Evolutionary conservation across 495 filamentous ascomycete species (phyloP), one percentile per base, ranked within the genome.

Genomic region (Penicillium crystallinum): DNA sequence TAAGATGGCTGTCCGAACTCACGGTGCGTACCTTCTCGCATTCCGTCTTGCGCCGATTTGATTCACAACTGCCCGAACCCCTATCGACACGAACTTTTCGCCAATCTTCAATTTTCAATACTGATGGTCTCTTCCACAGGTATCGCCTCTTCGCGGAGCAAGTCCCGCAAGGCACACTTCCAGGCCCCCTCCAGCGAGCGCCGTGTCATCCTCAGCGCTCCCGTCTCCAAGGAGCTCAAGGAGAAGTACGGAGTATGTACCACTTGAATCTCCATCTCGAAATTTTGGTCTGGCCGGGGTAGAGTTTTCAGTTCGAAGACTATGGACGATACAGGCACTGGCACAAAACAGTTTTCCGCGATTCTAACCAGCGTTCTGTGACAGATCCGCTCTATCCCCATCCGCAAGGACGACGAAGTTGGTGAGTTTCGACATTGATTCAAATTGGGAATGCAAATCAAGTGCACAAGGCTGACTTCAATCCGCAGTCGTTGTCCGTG

Each of bases 331-430:
- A 19, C 46, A 56, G 30, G 10, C 42, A 54, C 45, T 38, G 50
- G 41, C 49, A 51, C 7, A 11, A 30, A 17, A 25, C 10, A 47
- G 41, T 17, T 2, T 29, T 15, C 19, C 34, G 41, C 15, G 12
- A 52, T 49, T 46, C 49, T 54, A 62, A 64, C 61, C 38, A 45
- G 36, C 7, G 46, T 14, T 54, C 37, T 11, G 40, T 48, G 21
- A 58, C 63, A 96, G 89, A 90, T 96, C 73, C 91, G 91, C 77
- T 87, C 87, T 65, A 95, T 98, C 69, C 93, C 93, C 67, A 82
- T 98, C 81, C 90, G 93, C 80, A 95, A 95, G 77, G 92, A 96
- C 74, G 93, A 99, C 77, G 90, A 96, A 76, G 90, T 97, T 63
- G 40, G 40, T 43, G 25, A 43, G 40, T 43, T 43, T 29, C 15